Conservation (phyloP, 148 eudicot genomes). For the Fagopyrum homotropicum region DNA sequence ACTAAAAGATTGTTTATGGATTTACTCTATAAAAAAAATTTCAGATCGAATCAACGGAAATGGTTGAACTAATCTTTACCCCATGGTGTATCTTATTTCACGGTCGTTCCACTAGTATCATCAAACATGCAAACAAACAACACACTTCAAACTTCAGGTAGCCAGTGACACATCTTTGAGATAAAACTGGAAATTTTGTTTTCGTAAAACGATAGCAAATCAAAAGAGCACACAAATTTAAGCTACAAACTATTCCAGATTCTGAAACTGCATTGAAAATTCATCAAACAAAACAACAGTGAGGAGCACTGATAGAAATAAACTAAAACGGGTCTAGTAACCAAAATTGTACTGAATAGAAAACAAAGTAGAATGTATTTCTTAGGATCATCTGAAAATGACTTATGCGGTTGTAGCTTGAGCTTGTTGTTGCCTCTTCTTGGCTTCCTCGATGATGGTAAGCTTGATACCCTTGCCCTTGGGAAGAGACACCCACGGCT, state of each 20-base stretch:
- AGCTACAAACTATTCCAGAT: slow-evolving; percentile 10
- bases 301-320: neutral
- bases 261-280: neutral
- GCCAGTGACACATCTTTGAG: too few species aligned
- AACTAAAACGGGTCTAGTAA: neutral
- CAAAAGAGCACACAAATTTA: neutral
- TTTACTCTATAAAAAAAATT: too few species aligned
- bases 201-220: neutral
- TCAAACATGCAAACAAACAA: too few species aligned
- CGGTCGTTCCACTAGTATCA: too few species aligned
- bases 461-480: slow-evolving; percentile 16
- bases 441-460: slow-evolving; percentile 14
- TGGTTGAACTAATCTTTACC: too few species aligned
- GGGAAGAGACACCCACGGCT: slow-evolving; percentile 13
- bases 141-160: too few species aligned
- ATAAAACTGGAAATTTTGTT: too few species aligned
- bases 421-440: slow-evolving; percentile 11
- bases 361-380: neutral
- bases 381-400: neutral
- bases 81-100: too few species aligned
- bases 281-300: too few species aligned
- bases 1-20: too few species aligned
- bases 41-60: too few species aligned
- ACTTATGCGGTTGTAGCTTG: slow-evolving; percentile 9
- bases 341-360: neutral